Percentiles rank a stretch among this genome's conserved stretches.
Conservation (phyloP, 1,284 basidiomycete species). For the Trametes versicolor region DNA sequence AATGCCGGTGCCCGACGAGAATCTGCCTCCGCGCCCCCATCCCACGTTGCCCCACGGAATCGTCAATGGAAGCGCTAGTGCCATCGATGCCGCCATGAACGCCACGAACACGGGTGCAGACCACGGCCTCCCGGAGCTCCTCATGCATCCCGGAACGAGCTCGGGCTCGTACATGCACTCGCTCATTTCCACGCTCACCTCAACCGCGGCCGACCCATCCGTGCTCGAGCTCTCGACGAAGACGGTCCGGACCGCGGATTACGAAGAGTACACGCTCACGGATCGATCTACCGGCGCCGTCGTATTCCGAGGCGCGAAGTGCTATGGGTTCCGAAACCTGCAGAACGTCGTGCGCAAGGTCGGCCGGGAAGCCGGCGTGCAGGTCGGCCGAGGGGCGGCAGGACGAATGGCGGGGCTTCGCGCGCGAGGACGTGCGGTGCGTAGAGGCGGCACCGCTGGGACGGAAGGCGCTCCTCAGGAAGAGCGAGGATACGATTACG, state of each 20-base stretch:
- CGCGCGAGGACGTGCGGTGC: constrained; percentile 44
- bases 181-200: constrained; percentile 63
- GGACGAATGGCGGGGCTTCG: constrained; percentile 58
- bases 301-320: constrained; percentile 93
- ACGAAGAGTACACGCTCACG: constrained; percentile 70
- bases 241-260: constrained; percentile 71
- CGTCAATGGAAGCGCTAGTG: constrained; percentile 8
- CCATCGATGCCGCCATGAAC: constrained; percentile 8
- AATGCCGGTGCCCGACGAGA: constrained; percentile 58
- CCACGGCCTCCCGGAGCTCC: constrained; percentile 70
- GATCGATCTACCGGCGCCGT: constrained; percentile 59
- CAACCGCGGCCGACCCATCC: constrained; percentile 52
- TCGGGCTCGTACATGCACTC: constrained; percentile 95
- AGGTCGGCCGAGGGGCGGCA: constrained; percentile 73
- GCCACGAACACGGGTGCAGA: constrained; percentile 25
- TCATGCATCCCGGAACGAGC: constrained; percentile 84
- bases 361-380: constrained; percentile 84
- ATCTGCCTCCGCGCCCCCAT: constrained; percentile 38
- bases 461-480: constrained; percentile 48
- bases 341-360: constrained; percentile 97
- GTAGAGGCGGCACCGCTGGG: constrained; percentile 44
- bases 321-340: constrained; percentile 97
- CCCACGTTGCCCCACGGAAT: neutral
- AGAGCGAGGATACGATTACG: constrained; percentile 87
- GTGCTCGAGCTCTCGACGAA: constrained; percentile 66